Base-by-base conservation (phyloP, 352 stramenopile species). In the Phytophthora melonis region DNA sequence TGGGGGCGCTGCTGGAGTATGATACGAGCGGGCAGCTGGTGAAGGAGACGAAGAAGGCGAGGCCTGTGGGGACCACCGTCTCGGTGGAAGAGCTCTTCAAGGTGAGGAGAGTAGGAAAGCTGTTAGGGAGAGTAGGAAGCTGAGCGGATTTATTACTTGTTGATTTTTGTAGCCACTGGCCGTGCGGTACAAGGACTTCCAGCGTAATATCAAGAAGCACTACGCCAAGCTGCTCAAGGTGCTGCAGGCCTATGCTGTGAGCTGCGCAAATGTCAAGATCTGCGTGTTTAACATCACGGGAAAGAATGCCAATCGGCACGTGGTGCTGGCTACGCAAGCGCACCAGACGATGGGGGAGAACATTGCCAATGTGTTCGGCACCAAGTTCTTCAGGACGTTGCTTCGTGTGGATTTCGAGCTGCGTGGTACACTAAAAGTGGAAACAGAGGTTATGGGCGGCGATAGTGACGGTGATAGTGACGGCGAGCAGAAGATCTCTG, bases 121-220 rank as follows among this genome's bases (percentile, higher is more conserved):
- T 25, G 23, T 25, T 25, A 25, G 23, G 23, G 23, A 25, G 19
- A 47, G 3, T 25, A 3, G 11, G 13, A 6, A 1, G 19, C 25
- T 68, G 54, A 72, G 54, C 5, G 18, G 36, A 6, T 18, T 43
- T 43, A 43, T 10, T 50, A 58, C 39, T 47, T 59, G 11, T 36
- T 68, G 10, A 7, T 41, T 27, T 55, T 59, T 70, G 49, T 50
- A 97, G 71, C 83, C 87, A 5, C 77, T 99, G 34, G 93, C 97
- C 5, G 97, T 99, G 21, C 83, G 98, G 8, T 82, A 95, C 67
- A 93, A 90, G 14, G 97, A 99, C 65, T 98, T 99, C 65, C 77
- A 91, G 18, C 89, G 91, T n/a, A 93, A 97, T 74, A 96, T 98
- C 41, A 98, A 98, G 76, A 91, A 86, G 32, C 96, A 99, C 68